phyloP scores from a whole-genome alignment of 148 eudicot species.

The Camellia lanceoleosa region DNA sequence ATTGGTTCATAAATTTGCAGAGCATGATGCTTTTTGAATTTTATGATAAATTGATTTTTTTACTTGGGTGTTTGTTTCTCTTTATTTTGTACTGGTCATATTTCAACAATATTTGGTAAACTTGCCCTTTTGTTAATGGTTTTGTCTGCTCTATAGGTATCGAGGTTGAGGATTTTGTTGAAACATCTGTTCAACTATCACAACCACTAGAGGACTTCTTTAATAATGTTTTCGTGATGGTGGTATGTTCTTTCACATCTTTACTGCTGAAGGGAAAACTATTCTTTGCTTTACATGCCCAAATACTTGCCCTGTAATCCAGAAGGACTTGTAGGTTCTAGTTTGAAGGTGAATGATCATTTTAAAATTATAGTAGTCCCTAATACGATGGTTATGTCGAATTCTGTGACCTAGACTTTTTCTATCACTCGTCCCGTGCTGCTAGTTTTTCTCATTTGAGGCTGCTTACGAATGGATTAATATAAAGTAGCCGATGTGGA shows the following conservation, averaged over 20 bases:
- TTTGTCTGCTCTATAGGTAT: slow-evolving; percentile 38
- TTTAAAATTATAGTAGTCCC: background rate
- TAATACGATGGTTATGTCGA: too few relatives aligned
- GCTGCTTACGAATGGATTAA: too few relatives aligned
- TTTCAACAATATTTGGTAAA: background rate
- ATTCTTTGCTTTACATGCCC: background rate
- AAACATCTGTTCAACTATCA: slow-evolving; percentile 56
- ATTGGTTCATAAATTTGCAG: background rate
- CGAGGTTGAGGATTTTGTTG: slow-evolving; percentile 80
- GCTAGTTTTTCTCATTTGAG: too few relatives aligned
- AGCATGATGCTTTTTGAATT: background rate
- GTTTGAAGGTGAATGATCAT: background rate
- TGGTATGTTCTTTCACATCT: slow-evolving; percentile 56
- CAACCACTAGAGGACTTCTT: slow-evolving; percentile 92
- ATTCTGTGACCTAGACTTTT: too few relatives aligned
- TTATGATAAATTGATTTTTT: background rate
- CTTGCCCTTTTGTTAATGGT: background rate
- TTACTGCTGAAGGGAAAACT: background rate
- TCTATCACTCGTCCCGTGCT: too few relatives aligned
- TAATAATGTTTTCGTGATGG: slow-evolving; percentile 93
- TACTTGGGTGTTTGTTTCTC: background rate
- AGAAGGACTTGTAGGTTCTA: background rate
- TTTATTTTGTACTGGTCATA: background rate
- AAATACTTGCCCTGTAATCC: background rate
- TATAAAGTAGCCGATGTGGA: too few relatives aligned